Base-by-base conservation (phyloP, 2,329 filamentous ascomycete genomes). In the Coniochaeta ligniaria region DNA sequence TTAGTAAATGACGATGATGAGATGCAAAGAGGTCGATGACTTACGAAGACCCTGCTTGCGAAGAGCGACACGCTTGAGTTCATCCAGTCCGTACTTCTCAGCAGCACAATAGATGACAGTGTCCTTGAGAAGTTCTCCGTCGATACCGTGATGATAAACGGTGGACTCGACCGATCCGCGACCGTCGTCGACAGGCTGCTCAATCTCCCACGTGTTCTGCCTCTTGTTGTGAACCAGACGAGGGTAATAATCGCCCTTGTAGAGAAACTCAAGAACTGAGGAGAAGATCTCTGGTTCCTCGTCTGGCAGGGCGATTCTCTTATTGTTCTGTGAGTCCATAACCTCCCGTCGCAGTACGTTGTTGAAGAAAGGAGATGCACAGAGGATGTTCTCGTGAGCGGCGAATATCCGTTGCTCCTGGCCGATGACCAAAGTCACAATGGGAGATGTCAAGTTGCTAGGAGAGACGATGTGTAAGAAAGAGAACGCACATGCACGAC, bases 161-260 rank as follows among this genome's bases (percentile, higher is more conserved):
- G 88, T 92, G 47, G 85, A 83, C 67, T 89, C 87, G 26, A 78
- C 74, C 24, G 75, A 72, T 35, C 73, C 75, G 26, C 76, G 74
- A 64, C 80, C 71, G 61, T 80, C 77, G 8, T 75, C 78, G 17
- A 71, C 70, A 1, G 75, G 73, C 57, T 85, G 83, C 73, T 96
- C 92, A n/a, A 96, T 78, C 71, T 90, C 88, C 88, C 91, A 96
- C 59, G 85, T 87, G 73, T 91, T 87, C 60, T 85, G 84, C 64
- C 88, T 86, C 78, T 92, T 92, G 77, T 94, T 91, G 75, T 92
- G 91, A 60, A 91, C 76, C 26, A 96, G 81, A 20, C 89, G 88
- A 3, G 93, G 92, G 67, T 88, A 93, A 77, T 96, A 96, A 75
- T 96, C 93, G 65, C 92, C 92, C 76, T 96, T 96, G 83, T 96